Base-by-base conservation (phyloP, 495 filamentous ascomycete species). In the Baudoinia panamericana region DNA sequence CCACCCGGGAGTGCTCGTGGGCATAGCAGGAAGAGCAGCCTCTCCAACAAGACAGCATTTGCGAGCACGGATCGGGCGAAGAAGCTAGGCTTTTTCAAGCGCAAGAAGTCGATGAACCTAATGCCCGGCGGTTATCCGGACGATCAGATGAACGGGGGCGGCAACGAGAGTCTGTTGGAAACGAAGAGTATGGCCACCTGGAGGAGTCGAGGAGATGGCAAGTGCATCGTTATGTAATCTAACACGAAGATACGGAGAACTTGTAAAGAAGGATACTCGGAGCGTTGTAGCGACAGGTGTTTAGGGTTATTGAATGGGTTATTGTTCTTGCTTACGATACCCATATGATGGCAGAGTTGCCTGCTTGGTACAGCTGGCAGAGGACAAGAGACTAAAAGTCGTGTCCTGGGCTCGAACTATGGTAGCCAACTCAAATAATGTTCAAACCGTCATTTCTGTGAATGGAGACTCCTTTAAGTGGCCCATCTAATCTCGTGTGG, bases 61-160 rank as follows among this genome's bases (percentile, higher is more conserved):
- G 33, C 46, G 2, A 44, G 21, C 19, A 49, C 47, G 16, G 30
- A 24, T 10, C 45, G 37, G 21, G 47, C 47, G 34, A 44, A 39
- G 36, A 50, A 45, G 20, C 22, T 45, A 4, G 47, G 47, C 5
- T 50, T 50, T 36, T 50, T 50, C 47, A 46, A 46, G 36, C 12
- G 30, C 29, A 38, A 25, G 16, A 50, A 43, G 15, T 5, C 29
- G 19, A 3, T 12, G 15, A 15, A 15, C 4, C 26, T 39, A 3
- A 20, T 30, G 29, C 30, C 41, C 1, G 41, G 34, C 7, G 29
- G 22, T 17, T 30, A 26, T 16, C 39, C 45, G 17, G n/a, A 19
- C 8, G 22, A 25, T 20, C 10, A 39, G 15, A 13, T 9, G 17
- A 20, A 3, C 4, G 26, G 30, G 8, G 37, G 36, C 18, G 44